Percentiles rank a stretch among this genome's conserved stretches.
These are phyloP conservation scores for Penicillium frequentans DNA, from an alignment of 2,329 filamentous ascomycete species.

Conservation along the genomic window DNA sequence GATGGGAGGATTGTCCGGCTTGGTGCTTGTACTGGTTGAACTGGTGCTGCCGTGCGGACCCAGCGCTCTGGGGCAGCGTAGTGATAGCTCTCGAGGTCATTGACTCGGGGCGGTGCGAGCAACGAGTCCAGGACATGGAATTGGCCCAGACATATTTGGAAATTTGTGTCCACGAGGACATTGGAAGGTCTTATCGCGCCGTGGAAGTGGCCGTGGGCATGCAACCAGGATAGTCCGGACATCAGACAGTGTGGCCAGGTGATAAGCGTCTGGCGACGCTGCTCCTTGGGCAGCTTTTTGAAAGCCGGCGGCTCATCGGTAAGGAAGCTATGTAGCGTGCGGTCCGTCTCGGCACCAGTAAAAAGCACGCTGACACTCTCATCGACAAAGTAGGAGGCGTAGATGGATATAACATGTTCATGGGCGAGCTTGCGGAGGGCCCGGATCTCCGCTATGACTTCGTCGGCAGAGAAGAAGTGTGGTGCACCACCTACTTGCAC, in stretches of 20 bases:
- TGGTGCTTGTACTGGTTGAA: conserved; percentile 32
- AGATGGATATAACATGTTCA: conserved; percentile 46
- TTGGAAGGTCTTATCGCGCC: conserved; percentile 61
- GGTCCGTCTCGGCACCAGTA: conserved; percentile 39
- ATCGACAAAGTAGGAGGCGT: conserved; percentile 46
- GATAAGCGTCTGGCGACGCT: conserved; percentile 43
- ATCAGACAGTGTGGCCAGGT: conserved; percentile 53
- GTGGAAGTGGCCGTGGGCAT: conserved; percentile 56
- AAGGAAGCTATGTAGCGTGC: conserved; percentile 44
- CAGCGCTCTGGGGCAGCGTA: conserved; percentile 60
- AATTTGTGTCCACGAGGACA: conserved; percentile 58
- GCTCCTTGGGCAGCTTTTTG: conserved; percentile 42
- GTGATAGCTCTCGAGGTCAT: conserved; percentile 59
- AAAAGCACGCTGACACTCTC: conserved; percentile 46
- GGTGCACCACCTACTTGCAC: conserved; percentile 39
- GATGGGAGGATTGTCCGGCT: conserved; percentile 37
- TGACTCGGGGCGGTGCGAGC: conserved; percentile 52
- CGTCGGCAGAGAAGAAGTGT: conserved; percentile 39
- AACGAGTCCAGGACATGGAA: conserved; percentile 57
- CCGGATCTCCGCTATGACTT: conserved; percentile 42
- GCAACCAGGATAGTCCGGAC: conserved; percentile 57
- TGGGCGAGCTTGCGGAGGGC: conserved; percentile 41
- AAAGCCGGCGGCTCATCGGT: conserved; percentile 44
- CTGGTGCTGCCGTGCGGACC: conserved; percentile 32
- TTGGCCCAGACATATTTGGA: conserved; percentile 58